phyloP scores from a whole-genome alignment of 352 stramenopile genomes.

The Pythium inflatum region DNA sequence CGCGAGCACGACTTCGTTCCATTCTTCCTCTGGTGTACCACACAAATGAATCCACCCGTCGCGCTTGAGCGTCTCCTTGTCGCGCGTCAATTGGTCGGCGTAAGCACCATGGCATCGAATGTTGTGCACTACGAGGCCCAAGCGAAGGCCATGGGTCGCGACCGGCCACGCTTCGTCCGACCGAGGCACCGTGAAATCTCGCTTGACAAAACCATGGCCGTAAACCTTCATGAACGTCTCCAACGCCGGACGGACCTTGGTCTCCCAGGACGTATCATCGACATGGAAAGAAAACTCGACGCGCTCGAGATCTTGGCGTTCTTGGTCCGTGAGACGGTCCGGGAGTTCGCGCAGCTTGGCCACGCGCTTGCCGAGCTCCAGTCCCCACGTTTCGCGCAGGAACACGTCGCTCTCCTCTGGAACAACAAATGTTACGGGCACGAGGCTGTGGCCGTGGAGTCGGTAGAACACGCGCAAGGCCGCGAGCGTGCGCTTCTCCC shows the following conservation, averaged over 20 bases:
- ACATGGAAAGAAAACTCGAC: conserved; percentile 39
- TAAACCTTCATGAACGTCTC: conserved; percentile 15
- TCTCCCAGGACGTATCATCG: conserved; percentile 31
- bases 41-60: too few relatives aligned
- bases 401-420: background rate
- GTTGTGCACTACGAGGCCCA: conserved; percentile 25
- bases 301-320: conserved; percentile 19
- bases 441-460: conserved; percentile 22
- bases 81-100: conserved; percentile 3
- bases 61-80: conserved; percentile 15
- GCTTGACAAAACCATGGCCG: conserved; percentile 21
- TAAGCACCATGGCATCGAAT: conserved; percentile 23
- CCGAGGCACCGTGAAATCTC: conserved; percentile 28
- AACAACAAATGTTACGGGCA: conserved; percentile 24
- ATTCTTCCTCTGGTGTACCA: too few relatives aligned
- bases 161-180: conserved; percentile 10
- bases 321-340: conserved; percentile 6
- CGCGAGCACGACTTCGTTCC: conserved; percentile 17
- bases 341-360: conserved; percentile 8
- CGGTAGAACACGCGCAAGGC: conserved; percentile 18
- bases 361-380: conserved; percentile 21
- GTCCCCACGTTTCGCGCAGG: conserved; percentile 18
- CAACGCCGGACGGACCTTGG: conserved; percentile 29
- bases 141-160: conserved; percentile 15
- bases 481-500: conserved; percentile 25